Conservation (phyloP, 2,329 filamentous ascomycete species). For the Lasiodiplodia hormozganensis region DNA sequence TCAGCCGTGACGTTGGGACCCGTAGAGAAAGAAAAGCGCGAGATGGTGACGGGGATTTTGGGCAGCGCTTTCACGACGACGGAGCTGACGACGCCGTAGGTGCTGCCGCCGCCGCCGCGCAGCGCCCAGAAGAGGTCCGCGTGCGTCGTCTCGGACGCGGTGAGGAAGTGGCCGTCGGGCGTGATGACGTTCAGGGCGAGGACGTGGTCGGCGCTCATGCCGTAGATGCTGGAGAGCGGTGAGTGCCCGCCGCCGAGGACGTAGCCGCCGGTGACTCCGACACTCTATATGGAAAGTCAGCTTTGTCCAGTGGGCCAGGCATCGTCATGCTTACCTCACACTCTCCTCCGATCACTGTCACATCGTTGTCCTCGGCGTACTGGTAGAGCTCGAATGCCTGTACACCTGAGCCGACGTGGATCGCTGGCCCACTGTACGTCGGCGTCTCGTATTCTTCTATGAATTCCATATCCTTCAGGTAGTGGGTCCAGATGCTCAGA, state of each 20-base stretch:
- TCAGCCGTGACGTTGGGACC: neutral
- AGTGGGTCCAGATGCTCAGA: conserved; percentile 46
- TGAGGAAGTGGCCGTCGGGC: conserved; percentile 38
- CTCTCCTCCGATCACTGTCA: conserved; percentile 49
- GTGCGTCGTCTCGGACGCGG: conserved; percentile 38
- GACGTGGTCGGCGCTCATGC: conserved; percentile 42
- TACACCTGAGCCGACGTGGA: conserved; percentile 39
- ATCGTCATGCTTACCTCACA: neutral
- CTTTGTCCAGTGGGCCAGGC: too few relatives aligned
- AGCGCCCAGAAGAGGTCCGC: conserved; percentile 47
- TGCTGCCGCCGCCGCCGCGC: conserved; percentile 42
- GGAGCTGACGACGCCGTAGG: conserved; percentile 43
- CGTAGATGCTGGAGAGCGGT: conserved; percentile 43
- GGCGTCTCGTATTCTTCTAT: conserved; percentile 39
- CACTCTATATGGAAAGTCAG: too few relatives aligned
- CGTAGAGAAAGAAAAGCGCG: conserved; percentile 1
- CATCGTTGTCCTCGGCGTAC: conserved; percentile 47
- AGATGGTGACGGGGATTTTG: conserved; percentile 35
- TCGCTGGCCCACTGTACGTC: conserved; percentile 35
- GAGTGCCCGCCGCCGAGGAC: conserved; percentile 42
- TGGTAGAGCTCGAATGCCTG: conserved; percentile 40
- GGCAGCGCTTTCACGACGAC: conserved; percentile 44
- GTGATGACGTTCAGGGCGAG: conserved; percentile 43
- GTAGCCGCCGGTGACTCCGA: conserved; percentile 43
- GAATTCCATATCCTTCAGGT: conserved; percentile 43